Conservation (phyloP, 805 yeast species). For the Ogataea siamensis region DNA sequence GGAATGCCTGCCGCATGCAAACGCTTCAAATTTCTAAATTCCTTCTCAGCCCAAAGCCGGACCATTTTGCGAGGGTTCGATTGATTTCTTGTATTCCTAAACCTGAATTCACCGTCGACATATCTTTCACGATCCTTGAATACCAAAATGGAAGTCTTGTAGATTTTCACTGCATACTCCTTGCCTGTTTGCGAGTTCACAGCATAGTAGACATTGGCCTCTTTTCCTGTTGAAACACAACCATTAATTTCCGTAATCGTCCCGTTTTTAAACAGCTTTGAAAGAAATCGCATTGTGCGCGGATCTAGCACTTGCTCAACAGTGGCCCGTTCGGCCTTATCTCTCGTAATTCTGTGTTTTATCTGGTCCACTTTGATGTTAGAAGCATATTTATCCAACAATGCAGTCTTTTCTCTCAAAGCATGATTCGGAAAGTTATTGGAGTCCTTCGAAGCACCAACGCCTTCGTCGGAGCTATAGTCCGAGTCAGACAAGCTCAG, state of each 20-base stretch:
- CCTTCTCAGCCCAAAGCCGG: constrained; percentile 98
- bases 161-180: constrained; percentile 87
- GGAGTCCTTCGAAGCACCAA: not conserved
- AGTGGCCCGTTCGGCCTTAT: constrained; percentile 91
- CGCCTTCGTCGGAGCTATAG: constrained; percentile 13
- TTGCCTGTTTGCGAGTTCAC: constrained; percentile 41
- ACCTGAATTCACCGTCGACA: constrained; percentile 93
- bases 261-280: constrained; percentile 80
- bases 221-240: constrained; percentile 94
- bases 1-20: constrained; percentile 76
- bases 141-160: constrained; percentile 94
- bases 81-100: constrained; percentile 77
- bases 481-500: constrained; percentile 15
- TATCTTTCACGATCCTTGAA: constrained; percentile 95
- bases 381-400: constrained; percentile 61
- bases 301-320: constrained; percentile 97
- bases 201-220: constrained; percentile 97
- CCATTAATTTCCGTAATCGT: constrained; percentile 85
- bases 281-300: constrained; percentile 79
- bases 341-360: constrained; percentile 63
- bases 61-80: constrained; percentile 98
- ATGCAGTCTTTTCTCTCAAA: constrained; percentile 42
- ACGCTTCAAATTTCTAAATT: constrained; percentile 87
- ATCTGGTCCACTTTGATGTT: constrained; percentile 62
- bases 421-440: constrained; percentile 7